phyloP scores from a whole-genome alignment of 805 yeast species.

The Hanseniaspora clermontiae region DNA sequence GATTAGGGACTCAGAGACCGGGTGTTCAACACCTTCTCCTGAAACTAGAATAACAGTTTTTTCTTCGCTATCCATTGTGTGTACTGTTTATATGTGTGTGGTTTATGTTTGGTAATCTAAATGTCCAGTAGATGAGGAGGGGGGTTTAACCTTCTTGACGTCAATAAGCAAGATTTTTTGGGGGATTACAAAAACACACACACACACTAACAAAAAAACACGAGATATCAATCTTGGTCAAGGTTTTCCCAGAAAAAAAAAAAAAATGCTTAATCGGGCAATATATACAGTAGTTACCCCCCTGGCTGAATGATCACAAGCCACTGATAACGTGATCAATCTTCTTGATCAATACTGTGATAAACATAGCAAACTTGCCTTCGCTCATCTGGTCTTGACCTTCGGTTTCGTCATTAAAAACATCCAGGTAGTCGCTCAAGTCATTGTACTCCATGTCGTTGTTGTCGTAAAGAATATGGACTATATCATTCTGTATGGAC shows the following conservation, averaged over 20 bases:
- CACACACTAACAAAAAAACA: no score
- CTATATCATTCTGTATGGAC: slow-evolving; percentile 1
- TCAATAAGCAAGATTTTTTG: background rate
- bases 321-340: background rate
- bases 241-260: no score
- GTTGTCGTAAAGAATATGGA: background rate
- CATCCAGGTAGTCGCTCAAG: slow-evolving; percentile 1
- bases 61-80: background rate
- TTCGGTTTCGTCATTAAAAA: background rate
- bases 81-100: background rate
- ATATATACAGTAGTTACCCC: background rate
- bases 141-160: no score
- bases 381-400: background rate
- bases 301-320: background rate
- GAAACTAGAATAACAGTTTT: slow-evolving; percentile 2
- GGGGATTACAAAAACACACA: background rate
- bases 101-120: background rate
- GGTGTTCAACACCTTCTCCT: slow-evolving; percentile 12
- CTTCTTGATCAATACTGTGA: slow-evolving; percentile 2
- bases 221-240: no score
- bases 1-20: background rate
- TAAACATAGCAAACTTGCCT: slow-evolving; percentile 11
- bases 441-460: background rate
- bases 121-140: no score
- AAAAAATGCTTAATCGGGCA: background rate